Base-by-base conservation (phyloP, 805 yeast genomes). In the Yamadazyma phyllophila region DNA sequence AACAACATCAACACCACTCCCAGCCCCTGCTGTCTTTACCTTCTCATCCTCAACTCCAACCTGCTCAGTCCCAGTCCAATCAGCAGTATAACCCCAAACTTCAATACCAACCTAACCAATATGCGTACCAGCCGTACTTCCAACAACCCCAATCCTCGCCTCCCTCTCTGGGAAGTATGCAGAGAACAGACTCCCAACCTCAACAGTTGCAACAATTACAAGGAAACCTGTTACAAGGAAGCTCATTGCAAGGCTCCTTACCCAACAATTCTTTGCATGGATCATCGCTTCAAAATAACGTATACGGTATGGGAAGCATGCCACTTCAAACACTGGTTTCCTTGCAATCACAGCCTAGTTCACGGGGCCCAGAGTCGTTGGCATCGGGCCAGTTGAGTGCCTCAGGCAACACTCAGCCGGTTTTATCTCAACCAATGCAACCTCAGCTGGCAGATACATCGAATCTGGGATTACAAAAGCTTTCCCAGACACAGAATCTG, bases 1-100 rank as follows among this genome's bases (percentile, higher is more conserved):
- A 53, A 20, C 56, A 52, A 24, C 60, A 56, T 35, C 59, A 52
- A 39, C 46, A 46, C 4, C 48, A 43, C 24, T n/a, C 39, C 5
- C 45, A 42, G 4, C 37, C 46, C 6, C 24, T 20, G 24, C 24
- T 20, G 24, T 20, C 24, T 20, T 20, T 20, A 29, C 20, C 43
- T 43, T 7, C 39, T 14, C 36, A 33, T 10, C 4, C 29, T n/a
- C 46, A 47, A 24, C 29, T 17, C 26, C 20, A 34, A 30, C 34
- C 29, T 6, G 29, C n/a, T 13, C 27, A 26, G 32, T 16, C 26
- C 12, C 17, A 26, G 4, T 26, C 30, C 11, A 26, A 12, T 2
- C 50, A 44, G 14, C 46, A 47, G 32, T 36, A 36, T 24, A 26
- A 7, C 14, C 31, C 26, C 8, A 3, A 24, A 16, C 40, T 14